phyloP scores from a whole-genome alignment of 768 basidiomycete species.

The Filobasidium floriforme region DNA sequence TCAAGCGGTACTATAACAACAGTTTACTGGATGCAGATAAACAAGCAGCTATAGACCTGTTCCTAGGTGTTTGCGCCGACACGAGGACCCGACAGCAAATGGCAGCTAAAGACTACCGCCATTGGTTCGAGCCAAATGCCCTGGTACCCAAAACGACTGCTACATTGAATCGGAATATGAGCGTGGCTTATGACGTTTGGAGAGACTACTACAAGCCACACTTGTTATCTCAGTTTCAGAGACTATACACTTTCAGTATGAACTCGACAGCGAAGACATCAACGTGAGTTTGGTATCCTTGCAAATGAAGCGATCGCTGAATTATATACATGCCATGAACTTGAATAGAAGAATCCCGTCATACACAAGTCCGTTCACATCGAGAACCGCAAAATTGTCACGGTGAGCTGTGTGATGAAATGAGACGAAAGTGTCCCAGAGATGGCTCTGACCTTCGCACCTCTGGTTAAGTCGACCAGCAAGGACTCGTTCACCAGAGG shows the following conservation, averaged over 20 bases:
- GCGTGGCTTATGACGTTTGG: slow-evolving; percentile 66
- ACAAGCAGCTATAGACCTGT: slow-evolving; percentile 94
- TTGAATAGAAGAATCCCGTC: slow-evolving; percentile 24
- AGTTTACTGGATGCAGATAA: slow-evolving; percentile 92
- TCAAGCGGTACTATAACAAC: slow-evolving; percentile 89
- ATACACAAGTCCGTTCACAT: slow-evolving; percentile 34
- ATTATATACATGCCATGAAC: slow-evolving; percentile 26
- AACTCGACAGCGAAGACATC: slow-evolving; percentile 40
- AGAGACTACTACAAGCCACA: slow-evolving; percentile 59
- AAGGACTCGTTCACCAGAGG: too few relatives aligned
- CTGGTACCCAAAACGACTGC: slow-evolving; percentile 44
- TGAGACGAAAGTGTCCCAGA: too few relatives aligned
- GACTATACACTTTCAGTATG: slow-evolving; percentile 45
- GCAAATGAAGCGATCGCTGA: not conserved
- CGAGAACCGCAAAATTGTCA: slow-evolving; percentile 21
- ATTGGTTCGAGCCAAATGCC: slow-evolving; percentile 10
- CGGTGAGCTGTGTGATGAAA: slow-evolving; percentile 1
- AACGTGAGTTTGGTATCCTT: slow-evolving; percentile 25
- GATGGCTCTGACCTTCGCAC: too few relatives aligned
- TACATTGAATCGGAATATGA: slow-evolving; percentile 64
- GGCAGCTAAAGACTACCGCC: not conserved
- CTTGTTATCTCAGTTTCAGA: slow-evolving; percentile 47
- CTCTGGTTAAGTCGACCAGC: too few relatives aligned
- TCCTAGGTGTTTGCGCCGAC: slow-evolving; percentile 48
- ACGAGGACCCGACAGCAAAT: slow-evolving; percentile 29